Base-by-base conservation (phyloP, 2,329 filamentous ascomycete genomes). In the Furcasterigmium sp. region DNA sequence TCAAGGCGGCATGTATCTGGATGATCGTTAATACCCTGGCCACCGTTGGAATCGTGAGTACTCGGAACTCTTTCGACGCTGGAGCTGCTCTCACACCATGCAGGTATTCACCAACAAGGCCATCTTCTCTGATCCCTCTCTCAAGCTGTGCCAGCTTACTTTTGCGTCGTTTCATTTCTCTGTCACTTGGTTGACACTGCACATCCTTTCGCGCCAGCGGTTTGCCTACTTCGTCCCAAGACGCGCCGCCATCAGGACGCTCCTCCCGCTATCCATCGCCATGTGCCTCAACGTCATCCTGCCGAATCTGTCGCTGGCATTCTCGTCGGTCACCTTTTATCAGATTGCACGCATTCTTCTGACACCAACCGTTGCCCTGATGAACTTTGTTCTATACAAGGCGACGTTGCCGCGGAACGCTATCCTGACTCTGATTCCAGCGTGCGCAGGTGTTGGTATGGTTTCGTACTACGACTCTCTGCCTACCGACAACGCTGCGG, bases 71-170 rank as follows among this genome's bases (percentile, higher is more conserved):
- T 7, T 15, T 13, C 29, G n/a, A 21, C 15, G 14, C 11, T n/a
- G n/a, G n/a, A 10, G 4, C 10, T 32, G 13, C 9, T 15, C 14
- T 17, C 14, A 13, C n/a, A 14, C 10, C 26, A 23, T 8, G n/a
- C n/a, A 82, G 79, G 78, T 86, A 55, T 85, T 85, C 57, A 81
- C 78, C 34, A 85, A 85, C 65, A 85, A 85, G 61, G 75, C 74
- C 49, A 83, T 86, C 59, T 85, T 85, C 65, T 76, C 75, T 19
- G 76, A 83, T 48, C 74, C 75, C 14, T 73, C 71, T 13, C 69
- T 83, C 55, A 79, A 78, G 55, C 69, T 79, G 23, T 75, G 72
- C 46, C 82, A 85, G 60, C 72, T 84, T 40, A 75, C 76, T 28
- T 86, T 86, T 54, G 82, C 82, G 39, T 69, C 77, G 42, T 84